These are phyloP conservation scores for Alectoria sarmentosa DNA, from an alignment of 495 filamentous ascomycete genomes.

Conservation along the genomic window DNA sequence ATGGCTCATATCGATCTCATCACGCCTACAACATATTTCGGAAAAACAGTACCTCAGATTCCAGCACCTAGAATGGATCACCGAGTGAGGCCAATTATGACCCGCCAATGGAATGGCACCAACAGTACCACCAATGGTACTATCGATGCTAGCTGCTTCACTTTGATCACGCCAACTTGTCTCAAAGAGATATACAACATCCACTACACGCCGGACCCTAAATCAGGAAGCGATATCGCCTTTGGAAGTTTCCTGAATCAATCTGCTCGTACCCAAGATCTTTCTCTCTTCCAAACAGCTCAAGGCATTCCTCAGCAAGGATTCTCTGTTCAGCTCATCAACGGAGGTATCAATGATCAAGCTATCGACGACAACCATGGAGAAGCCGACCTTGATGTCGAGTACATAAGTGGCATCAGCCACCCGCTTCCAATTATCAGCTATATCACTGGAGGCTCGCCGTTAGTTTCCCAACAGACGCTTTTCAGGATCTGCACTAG, in stretches of 20 bases:
- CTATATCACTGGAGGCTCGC: constrained; percentile 49
- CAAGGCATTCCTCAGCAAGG: constrained; percentile 40
- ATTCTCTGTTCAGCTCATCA: constrained; percentile 51
- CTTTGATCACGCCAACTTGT: constrained; percentile 50
- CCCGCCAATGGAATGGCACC: constrained; percentile 23
- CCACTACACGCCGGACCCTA: constrained; percentile 41
- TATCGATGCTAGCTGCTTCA: constrained; percentile 4
- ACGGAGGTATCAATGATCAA: constrained; percentile 48
- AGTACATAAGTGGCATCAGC: constrained; percentile 50
- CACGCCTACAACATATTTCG: constrained; percentile 52
- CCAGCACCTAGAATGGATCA: background rate
- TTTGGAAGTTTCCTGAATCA: constrained; percentile 52
- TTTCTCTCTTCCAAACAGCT: constrained; percentile 30
- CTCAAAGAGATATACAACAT: constrained; percentile 49
- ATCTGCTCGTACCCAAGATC: constrained; percentile 36
- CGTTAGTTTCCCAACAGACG: constrained; percentile 19
- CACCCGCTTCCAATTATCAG: constrained; percentile 42
- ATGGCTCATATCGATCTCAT: constrained; percentile 43
- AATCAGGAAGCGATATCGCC: constrained; percentile 43
- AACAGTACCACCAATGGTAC: background rate
- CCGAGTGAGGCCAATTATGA: constrained; percentile 8
- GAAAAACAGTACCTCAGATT: constrained; percentile 30
- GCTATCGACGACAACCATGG: constrained; percentile 40
- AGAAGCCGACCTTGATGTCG: constrained; percentile 73
- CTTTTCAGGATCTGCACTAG: background rate